These are phyloP conservation scores for Tuber brumale DNA, from an alignment of 495 filamentous ascomycete genomes.

Conservation along the genomic window DNA sequence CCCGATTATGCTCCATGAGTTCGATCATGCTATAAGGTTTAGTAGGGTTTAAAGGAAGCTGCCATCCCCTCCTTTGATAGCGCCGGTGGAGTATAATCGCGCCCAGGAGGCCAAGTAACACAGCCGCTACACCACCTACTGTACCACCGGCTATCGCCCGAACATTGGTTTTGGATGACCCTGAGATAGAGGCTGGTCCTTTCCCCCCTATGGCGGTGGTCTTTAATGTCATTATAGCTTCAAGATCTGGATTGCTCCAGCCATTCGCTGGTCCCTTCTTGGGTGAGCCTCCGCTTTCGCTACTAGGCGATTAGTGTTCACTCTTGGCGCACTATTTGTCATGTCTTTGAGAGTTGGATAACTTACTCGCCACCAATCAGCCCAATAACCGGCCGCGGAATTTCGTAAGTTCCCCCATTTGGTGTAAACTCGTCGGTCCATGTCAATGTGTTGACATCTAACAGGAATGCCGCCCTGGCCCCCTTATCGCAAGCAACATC, in stretches of 20 bases:
- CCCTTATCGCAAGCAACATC: not conserved
- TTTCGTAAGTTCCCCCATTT: not conserved
- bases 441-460: slow-evolving; percentile 9
- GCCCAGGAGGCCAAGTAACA: not conserved
- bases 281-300: not conserved
- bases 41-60: not conserved
- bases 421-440: slow-evolving; percentile 15
- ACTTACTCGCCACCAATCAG: slow-evolving; percentile 1
- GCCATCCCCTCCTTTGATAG: not conserved
- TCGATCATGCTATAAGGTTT: not conserved
- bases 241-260: not conserved
- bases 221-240: not conserved
- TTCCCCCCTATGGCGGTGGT: not conserved
- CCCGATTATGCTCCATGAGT: not conserved
- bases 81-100: not conserved
- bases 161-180: not conserved
- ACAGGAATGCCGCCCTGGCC: slow-evolving; percentile 11
- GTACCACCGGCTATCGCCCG: not conserved
- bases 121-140: not conserved
- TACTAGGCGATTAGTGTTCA: not conserved
- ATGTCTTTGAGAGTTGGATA: not conserved
- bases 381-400: not conserved
- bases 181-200: not conserved
- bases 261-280: not conserved
- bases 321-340: not conserved